These are phyloP conservation scores for Lagenidium giganteum DNA, from an alignment of 352 stramenopile genomes.

Conservation along the genomic window DNA sequence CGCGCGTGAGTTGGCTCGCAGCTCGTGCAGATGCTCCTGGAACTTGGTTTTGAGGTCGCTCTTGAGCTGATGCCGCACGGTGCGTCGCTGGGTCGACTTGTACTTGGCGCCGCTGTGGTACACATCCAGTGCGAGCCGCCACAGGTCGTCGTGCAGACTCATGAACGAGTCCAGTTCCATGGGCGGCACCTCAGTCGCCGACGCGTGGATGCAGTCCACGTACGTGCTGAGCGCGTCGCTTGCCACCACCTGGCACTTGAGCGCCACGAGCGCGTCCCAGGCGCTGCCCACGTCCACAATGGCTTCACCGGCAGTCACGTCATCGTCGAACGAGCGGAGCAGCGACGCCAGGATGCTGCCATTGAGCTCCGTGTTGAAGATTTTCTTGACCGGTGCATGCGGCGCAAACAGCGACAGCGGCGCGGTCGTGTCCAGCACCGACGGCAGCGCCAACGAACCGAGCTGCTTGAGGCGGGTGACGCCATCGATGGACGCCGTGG, in stretches of 20 bases:
- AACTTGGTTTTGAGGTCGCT: conserved; percentile 33
- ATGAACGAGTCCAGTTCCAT: conserved; percentile 60
- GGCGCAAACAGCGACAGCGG: conserved; percentile 21
- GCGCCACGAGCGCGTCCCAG: conserved; percentile 66
- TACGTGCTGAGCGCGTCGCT: conserved; percentile 70
- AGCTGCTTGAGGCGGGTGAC: conserved; percentile 37
- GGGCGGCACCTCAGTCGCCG: conserved; percentile 42
- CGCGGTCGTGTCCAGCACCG: background rate
- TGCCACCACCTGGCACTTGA: conserved; percentile 38
- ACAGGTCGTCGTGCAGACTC: conserved; percentile 70
- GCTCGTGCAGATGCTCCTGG: conserved; percentile 25
- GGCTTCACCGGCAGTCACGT: conserved; percentile 23
- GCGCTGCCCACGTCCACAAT: conserved; percentile 51
- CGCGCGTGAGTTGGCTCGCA: conserved; percentile 37
- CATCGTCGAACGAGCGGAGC: conserved; percentile 23
- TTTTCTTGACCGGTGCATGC: conserved; percentile 38
- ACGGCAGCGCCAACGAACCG: conserved; percentile 5
- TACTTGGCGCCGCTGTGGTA: conserved; percentile 39
- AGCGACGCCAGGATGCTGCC: conserved; percentile 43
- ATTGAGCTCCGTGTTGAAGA: conserved; percentile 63
- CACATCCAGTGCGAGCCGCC: conserved; percentile 59
- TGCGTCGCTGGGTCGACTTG: conserved; percentile 33
- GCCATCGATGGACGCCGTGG: conserved; percentile 16
- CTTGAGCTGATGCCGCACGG: conserved; percentile 49
- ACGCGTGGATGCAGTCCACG: conserved; percentile 64